Base-by-base conservation (phyloP, 306 rosid species). In the Prunus mume region DNA sequence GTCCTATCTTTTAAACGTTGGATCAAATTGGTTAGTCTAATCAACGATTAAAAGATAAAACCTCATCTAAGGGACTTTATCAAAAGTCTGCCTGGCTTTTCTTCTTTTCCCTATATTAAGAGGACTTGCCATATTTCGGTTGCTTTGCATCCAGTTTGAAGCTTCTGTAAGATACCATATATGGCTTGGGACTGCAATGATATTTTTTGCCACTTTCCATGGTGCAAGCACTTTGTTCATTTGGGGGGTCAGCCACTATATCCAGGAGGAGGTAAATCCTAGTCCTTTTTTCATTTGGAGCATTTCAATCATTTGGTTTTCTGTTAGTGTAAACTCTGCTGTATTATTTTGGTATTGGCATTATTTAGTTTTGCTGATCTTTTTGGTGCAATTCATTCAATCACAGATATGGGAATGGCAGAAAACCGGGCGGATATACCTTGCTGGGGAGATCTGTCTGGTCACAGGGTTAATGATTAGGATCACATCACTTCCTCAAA, bases 131-230 rank as follows among this genome's bases (percentile, higher is more conserved):
- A 8, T 93, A 45, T 95, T 95, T 82, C 93, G 85, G 76, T 73
- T 92, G 28, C 51, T 95, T 34, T 91, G 96, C 70, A 79, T 90
- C 71, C 97, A 90, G 43, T 90, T 95, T 68, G 98, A 95, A 87
- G 92, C 97, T 82, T 95, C 97, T 19, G 92, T 95, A 12, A 89
- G 83, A 81, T 90, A 90, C 50, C 97, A 92, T 75, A 83, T 85
- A 7, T 95, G 97, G 98, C 57, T 90, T 71, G 97, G 96, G 41
- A 92, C 96, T 74, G 88, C 96, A 50, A 84, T 95, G 97, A 74
- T 95, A 45, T 62, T 81, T 61, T 89, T 92, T 79, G 87, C 90
- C 75, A 80, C 93, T 60, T 68, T 90, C 68, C 98, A 95, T 82
- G 97, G 97, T 2, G 85, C 60, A 30, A 90, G 97, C 83, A 92